phyloP scores from a whole-genome alignment of 2,329 filamentous ascomycete species.

The Boeremia exigua region DNA sequence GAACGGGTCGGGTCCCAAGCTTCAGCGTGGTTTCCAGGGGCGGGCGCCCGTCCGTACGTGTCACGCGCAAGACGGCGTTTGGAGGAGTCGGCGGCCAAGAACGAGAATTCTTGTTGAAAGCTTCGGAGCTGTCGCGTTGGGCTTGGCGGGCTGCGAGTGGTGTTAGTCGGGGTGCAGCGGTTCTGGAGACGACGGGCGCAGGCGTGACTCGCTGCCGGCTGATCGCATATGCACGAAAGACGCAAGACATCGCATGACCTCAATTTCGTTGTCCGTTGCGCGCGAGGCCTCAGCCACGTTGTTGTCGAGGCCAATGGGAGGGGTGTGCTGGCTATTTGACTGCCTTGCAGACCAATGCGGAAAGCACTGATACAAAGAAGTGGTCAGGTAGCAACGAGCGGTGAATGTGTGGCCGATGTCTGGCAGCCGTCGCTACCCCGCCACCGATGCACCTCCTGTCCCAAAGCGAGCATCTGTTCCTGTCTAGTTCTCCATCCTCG shows the following conservation, averaged over 20 bases:
- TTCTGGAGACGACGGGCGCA: constrained; percentile 1
- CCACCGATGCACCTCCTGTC: constrained; percentile 4
- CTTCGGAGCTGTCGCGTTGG: neutral
- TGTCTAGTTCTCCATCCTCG: neutral
- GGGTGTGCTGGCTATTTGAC: neutral
- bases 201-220: constrained; percentile 2
- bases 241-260: constrained; percentile 18
- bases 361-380: neutral
- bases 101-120: neutral
- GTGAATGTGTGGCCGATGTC: constrained; percentile 11
- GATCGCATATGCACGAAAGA: constrained; percentile 13
- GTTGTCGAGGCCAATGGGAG: constrained; percentile 2
- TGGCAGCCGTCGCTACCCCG: constrained; percentile 15
- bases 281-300: constrained; percentile 10
- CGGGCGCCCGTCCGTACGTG: neutral
- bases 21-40: constrained; percentile 4
- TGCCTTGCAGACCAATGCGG: constrained; percentile 6
- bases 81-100: neutral
- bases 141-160: neutral
- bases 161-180: constrained; percentile 4
- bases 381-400: constrained; percentile 9
- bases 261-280: constrained; percentile 10
- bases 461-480: constrained; percentile 14
- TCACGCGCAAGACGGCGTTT: constrained; percentile 1
- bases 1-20: constrained; percentile 3